Base-by-base conservation (phyloP, 495 filamentous ascomycete species). In the Darksidea phi region DNA sequence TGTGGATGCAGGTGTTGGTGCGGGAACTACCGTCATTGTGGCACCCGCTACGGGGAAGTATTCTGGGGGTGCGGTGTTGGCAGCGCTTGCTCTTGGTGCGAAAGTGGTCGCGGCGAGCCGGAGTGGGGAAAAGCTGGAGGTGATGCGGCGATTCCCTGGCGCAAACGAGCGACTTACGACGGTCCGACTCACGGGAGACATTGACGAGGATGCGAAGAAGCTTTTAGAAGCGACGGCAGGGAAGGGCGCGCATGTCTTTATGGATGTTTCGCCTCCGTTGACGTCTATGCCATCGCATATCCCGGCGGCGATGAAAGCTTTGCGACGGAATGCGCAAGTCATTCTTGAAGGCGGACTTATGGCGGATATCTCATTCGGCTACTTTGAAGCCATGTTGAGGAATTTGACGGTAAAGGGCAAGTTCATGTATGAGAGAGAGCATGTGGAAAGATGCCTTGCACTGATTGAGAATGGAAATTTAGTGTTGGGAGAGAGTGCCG, bases 1-100 rank as follows among this genome's bases (percentile, higher is more conserved):
- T 1, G 64, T 69, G 1, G 77, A 76, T 17, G 74, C 82, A 15
- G 70, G 74, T 21, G 53, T 87, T 4, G 72, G 77, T 60, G 54
- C 70, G 13, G 71, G 71, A 6, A 67, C 57, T 12, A 64, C 69
- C 5, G 57, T 73, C 26, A 51, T 71, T 18, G 57, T 73, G n/a
- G 55, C 58, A 20, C 72, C 72, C 20, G 70, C 72, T 15, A 72
- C 71, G 20, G 70, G 71, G 11, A 42, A 56, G 11, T 72, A 73
- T 48, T 65, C 69, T 12, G 72, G 70, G 5, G 69, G 54, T 5
- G 72, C 56, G 11, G 71, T 74, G 17, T 18, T 55, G 13, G 50
- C 62, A 8, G 70, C 69, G 26, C 42, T 71, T 10, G 72, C 71
- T 17, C 68, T 74, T 69, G 72, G 72, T 23, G 72, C 72, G 18